phyloP scores from a whole-genome alignment of 1,284 basidiomycete genomes.

The Termitomyces sp. region DNA sequence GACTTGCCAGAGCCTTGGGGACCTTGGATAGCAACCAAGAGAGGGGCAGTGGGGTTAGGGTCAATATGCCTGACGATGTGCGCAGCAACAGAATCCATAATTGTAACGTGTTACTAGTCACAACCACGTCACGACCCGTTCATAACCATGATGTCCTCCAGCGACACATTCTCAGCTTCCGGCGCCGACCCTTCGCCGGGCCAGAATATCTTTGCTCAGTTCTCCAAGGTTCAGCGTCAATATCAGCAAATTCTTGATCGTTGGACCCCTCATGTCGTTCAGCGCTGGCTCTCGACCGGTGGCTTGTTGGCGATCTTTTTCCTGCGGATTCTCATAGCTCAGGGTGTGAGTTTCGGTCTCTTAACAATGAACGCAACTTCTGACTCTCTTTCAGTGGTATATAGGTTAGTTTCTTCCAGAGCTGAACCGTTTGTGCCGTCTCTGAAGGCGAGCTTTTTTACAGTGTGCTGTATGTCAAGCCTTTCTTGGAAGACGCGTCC shows the following conservation, averaged over 20 bases:
- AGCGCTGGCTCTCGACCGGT: slow-evolving; percentile 85
- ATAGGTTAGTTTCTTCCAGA: slow-evolving; percentile 56
- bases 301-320: slow-evolving; percentile 77
- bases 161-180: slow-evolving; percentile 35
- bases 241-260: slow-evolving; percentile 87
- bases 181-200: slow-evolving; percentile 41
- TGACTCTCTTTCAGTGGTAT: slow-evolving; percentile 67
- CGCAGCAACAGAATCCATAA: slow-evolving; percentile 18
- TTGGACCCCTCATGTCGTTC: slow-evolving; percentile 83
- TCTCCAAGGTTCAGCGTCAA: slow-evolving; percentile 51
- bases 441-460: slow-evolving; percentile 7
- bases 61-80: slow-evolving; percentile 40
- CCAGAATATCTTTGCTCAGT: slow-evolving; percentile 47
- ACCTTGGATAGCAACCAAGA: slow-evolving; percentile 81
- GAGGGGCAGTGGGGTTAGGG: slow-evolving; percentile 32
- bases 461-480: slow-evolving; percentile 62
- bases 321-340: slow-evolving; percentile 82
- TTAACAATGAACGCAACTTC: neutral
- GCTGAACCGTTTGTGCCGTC: neutral
- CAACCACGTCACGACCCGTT: slow-evolving; percentile 15
- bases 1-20: slow-evolving; percentile 87
- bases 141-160: slow-evolving; percentile 40
- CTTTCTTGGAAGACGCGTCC: slow-evolving; percentile 2
- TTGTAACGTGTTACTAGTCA: slow-evolving; percentile 12
- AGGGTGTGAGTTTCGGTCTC: slow-evolving; percentile 69